phyloP scores from a whole-genome alignment of 768 basidiomycete species.

The Boletus vinaceobasis region DNA sequence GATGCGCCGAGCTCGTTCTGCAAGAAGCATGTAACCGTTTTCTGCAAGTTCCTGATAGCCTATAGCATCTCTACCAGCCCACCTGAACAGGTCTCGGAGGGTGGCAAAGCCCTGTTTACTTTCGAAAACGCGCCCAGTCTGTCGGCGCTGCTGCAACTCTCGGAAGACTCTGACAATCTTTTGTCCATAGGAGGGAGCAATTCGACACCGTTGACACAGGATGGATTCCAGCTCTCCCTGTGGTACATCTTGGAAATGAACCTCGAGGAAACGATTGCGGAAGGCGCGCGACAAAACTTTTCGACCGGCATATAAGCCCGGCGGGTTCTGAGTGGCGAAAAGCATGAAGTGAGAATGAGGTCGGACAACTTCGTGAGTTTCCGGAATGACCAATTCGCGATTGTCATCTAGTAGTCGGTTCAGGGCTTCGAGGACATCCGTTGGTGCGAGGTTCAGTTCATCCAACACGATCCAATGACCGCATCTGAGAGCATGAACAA shows the following conservation, averaged over 20 bases:
- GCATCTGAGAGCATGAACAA: conserved; percentile 85
- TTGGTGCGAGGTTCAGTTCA: conserved; percentile 95
- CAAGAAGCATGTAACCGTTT: conserved; percentile 96
- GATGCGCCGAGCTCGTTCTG: conserved; percentile 77
- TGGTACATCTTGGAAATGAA: conserved; percentile 96
- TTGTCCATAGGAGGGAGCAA: conserved; percentile 91
- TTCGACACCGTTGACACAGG: conserved; percentile 85
- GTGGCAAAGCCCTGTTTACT: conserved; percentile 97
- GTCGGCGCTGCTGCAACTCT: conserved; percentile 89
- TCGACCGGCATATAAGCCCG: conserved; percentile 91
- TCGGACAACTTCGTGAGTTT: conserved; percentile 90
- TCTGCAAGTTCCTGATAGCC: conserved; percentile 92
- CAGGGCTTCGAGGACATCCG: conserved; percentile 95
- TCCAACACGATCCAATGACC: conserved; percentile 99
- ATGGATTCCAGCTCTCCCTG: conserved; percentile 92
- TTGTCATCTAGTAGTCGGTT: conserved; percentile 97
- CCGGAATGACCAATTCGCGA: conserved; percentile 90
- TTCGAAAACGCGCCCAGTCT: conserved; percentile 90
- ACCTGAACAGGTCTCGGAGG: conserved; percentile 93
- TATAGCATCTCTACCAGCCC: conserved; percentile 88
- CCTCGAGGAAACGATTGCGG: conserved; percentile 94
- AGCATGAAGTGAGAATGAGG: conserved; percentile 97
- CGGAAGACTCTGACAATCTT: conserved; percentile 89
- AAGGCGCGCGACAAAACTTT: conserved; percentile 95
- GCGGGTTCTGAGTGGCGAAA: conserved; percentile 97